Percentiles rank a stretch among this genome's conserved stretches.
Conservation (phyloP, 2,329 filamentous ascomycete genomes). For the Pseudogymnoascus sp. region DNA sequence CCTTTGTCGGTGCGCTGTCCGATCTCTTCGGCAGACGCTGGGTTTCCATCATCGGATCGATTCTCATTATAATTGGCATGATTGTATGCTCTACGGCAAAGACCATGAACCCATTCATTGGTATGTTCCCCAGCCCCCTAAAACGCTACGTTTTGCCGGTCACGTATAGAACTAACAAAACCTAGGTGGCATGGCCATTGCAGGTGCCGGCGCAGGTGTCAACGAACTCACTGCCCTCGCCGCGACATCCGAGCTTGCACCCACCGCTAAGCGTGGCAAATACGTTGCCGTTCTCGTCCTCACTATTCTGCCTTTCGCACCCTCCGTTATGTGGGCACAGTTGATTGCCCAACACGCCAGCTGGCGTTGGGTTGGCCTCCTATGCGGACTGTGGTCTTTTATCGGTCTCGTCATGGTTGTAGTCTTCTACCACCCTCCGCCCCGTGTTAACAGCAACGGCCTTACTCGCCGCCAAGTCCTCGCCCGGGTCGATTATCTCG, state of each 20-base stretch:
- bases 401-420: slow-evolving; percentile 44
- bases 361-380: slow-evolving; percentile 49
- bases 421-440: slow-evolving; percentile 48
- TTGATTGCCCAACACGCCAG: slow-evolving; percentile 40
- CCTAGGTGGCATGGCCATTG: slow-evolving; percentile 43
- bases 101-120: slow-evolving; percentile 55
- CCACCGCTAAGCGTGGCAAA: slow-evolving; percentile 53
- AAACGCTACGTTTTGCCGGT: not conserved
- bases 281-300: slow-evolving; percentile 55
- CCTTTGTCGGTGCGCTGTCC: slow-evolving; percentile 59
- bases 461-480: slow-evolving; percentile 32
- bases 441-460: slow-evolving; percentile 36
- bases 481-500: slow-evolving; percentile 42
- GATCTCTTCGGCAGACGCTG: slow-evolving; percentile 56
- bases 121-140: slow-evolving; percentile 29
- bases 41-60: slow-evolving; percentile 48
- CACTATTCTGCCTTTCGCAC: slow-evolving; percentile 54
- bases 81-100: slow-evolving; percentile 51
- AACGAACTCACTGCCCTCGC: slow-evolving; percentile 63
- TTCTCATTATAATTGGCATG: slow-evolving; percentile 50
- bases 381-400: slow-evolving; percentile 46
- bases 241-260: slow-evolving; percentile 60
- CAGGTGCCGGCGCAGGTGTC: slow-evolving; percentile 59
- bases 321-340: slow-evolving; percentile 53
- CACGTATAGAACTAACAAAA: slow-evolving; percentile 9